Evolutionary conservation across 305 asterid genomes (phyloP).

Genomic region (Solanum hybrid): DNA sequence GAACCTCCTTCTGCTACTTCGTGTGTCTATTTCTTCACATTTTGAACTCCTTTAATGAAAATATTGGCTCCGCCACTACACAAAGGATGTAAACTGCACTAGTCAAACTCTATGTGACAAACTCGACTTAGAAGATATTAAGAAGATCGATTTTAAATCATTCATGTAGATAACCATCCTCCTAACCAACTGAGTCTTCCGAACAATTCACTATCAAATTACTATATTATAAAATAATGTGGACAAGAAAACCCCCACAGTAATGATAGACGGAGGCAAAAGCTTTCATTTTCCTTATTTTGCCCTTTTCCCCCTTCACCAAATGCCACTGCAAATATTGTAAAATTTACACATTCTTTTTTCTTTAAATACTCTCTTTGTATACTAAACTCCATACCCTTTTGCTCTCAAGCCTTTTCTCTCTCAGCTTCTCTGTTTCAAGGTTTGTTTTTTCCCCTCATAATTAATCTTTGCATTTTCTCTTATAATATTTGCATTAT

Average conservation of each 20-base stretch:
- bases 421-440: background rate
- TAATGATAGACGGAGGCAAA: background rate
- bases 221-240: background rate
- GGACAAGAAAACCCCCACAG: background rate
- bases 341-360: background rate
- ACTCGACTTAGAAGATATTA: too few species aligned
- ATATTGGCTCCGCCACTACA: too few species aligned
- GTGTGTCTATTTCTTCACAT: background rate
- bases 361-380: constrained; percentile 2
- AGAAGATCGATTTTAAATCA: too few species aligned
- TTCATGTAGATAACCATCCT: too few species aligned
- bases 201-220: background rate
- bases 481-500: background rate
- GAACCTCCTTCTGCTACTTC: too few species aligned
- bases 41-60: too few species aligned
- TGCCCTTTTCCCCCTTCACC: background rate
- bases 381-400: background rate
- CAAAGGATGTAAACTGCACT: rapidly evolving
- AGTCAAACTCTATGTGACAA: too few species aligned
- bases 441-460: background rate
- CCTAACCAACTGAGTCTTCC: background rate
- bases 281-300: background rate
- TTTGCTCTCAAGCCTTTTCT: background rate
- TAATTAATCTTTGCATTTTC: background rate
- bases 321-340: background rate